Evolutionary conservation across 306 rosid species (phyloP).

Genomic region (Carpinus viminea): DNA sequence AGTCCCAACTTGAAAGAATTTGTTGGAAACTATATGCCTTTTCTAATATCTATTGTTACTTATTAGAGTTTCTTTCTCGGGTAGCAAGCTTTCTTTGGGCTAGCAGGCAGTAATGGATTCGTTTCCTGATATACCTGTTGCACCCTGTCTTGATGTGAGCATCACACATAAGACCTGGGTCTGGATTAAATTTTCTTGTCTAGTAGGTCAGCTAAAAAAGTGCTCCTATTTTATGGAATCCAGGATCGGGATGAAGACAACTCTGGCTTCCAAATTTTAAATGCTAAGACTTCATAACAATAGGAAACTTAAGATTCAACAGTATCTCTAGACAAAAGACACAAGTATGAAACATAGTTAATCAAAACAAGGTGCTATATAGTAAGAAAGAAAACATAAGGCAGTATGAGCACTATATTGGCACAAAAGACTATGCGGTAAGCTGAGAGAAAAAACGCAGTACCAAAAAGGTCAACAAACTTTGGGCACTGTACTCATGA

Average conservation of each 20-base stretch:
- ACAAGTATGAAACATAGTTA: background rate
- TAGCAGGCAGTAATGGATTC: background rate
- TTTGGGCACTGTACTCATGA: conserved; percentile 91
- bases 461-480: conserved; percentile 96
- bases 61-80: background rate
- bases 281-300: background rate
- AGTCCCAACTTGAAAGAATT: background rate
- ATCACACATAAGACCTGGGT: background rate
- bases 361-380: background rate
- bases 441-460: conserved; percentile 29
- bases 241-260: background rate
- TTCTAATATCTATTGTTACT: background rate
- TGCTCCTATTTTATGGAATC: background rate
- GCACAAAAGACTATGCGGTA: conserved; percentile 15
- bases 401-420: background rate
- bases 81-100: background rate
- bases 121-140: background rate
- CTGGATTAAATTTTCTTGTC: background rate
- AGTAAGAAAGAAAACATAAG: background rate
- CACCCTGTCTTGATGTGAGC: background rate
- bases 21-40: background rate
- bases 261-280: background rate
- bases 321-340: background rate
- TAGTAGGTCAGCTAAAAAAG: background rate
- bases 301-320: background rate